Evolutionary conservation across 371 early-diverging fungal genomes (phyloP), one percentile per base, ranked within the genome.

Genomic region (Coemansia sp.): DNA sequence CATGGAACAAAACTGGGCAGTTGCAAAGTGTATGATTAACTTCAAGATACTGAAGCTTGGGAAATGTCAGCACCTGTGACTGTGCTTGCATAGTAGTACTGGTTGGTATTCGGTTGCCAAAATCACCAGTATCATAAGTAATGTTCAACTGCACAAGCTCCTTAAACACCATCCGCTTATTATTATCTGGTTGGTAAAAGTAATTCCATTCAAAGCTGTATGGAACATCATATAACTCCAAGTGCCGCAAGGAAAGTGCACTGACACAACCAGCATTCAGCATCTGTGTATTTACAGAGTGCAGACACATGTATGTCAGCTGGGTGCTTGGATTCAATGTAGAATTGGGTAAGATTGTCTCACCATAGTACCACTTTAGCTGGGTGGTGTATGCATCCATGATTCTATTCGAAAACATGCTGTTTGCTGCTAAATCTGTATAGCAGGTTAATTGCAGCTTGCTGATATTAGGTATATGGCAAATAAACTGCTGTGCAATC

Each of bases 41-140:
- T 7, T 20, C 20, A 7, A 53, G 36, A 36, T 53, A n/a, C 26
- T 53, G 20, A 35, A 53, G 53, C 16, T 53, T 53, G 53, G 53
- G 53, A 38, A 53, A 53, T 36, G 36, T 9, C 1, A 53, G n/a
- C 16, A n/a, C 35, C n/a, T 20, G 3, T 2, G 7, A 10, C n/a
- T 53, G 53, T 36, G n/a, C 14, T n/a, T 8, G 11, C 36, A 53
- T 38, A 35, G 8, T 14, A 20, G 14, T 36, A 20, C 35, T 35
- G 6, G 8, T n/a, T 20, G 20, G 20, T 3, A 35, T 4, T 16
- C 1, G 4, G 35, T 36, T 14, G 9, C 7, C 38, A 2, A 34
- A 1, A 36, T 9, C 16, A n/a, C 16, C 34, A 5, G 5, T 8
- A n/a, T 52, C 11, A 20, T 53, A 53, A 16, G 5, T 2, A 16